Conservation (phyloP, 2,329 filamentous ascomycete species). For the Aureobasidium pullulans region DNA sequence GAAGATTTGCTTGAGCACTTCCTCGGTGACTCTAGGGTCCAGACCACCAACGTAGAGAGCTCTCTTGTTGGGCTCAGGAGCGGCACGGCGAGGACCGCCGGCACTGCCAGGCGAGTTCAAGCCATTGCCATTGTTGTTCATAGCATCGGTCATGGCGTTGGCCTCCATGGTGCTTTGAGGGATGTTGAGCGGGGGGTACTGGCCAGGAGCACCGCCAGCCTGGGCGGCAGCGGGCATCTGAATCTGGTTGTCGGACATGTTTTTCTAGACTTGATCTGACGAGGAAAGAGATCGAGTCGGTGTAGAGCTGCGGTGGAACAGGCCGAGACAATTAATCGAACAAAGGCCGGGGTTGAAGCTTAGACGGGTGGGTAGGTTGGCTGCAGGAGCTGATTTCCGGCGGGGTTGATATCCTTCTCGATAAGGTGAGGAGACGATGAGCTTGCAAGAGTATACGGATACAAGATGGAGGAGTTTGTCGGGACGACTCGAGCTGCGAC, state of each 20-base stretch:
- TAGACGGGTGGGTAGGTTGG: neutral
- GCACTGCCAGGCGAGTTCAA: constrained; percentile 82
- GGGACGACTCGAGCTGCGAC: neutral
- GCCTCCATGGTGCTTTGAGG: constrained; percentile 93
- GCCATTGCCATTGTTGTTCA: constrained; percentile 55
- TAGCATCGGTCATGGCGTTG: constrained; percentile 81
- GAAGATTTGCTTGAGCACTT: constrained; percentile 94
- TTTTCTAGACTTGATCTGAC: neutral
- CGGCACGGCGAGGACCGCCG: constrained; percentile 78
- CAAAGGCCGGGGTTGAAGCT: constrained; percentile 11
- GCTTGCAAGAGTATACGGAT: neutral
- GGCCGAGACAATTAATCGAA: constrained; percentile 9
- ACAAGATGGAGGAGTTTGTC: neutral
- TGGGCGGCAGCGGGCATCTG: constrained; percentile 64
- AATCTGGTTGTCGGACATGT: constrained; percentile 69
- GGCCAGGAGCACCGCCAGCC: constrained; percentile 63
- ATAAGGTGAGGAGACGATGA: neutral
- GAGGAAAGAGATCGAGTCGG: neutral
- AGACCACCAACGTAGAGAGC: constrained; percentile 93
- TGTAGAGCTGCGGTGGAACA: neutral
- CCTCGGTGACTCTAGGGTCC: constrained; percentile 91
- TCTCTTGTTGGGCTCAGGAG: constrained; percentile 96
- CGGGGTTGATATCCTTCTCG: neutral
- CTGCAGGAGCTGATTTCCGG: neutral
- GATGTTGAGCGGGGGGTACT: constrained; percentile 77